Percentiles rank a stretch among this genome's conserved stretches.
These are phyloP conservation scores for Geranium rotundifolium DNA, from an alignment of 345 rosid species.

Conservation along the genomic window DNA sequence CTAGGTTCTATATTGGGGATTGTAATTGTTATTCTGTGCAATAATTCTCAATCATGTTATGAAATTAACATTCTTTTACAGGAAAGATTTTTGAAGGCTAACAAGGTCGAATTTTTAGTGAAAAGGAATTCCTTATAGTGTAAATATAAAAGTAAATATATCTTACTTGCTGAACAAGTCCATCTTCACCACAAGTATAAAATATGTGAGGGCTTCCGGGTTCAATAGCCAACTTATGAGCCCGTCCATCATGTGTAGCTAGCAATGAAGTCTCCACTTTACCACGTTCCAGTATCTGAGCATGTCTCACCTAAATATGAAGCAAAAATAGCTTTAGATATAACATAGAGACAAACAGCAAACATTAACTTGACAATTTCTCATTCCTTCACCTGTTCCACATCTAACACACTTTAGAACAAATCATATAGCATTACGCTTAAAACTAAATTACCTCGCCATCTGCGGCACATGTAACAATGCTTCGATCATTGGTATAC, in stretches of 20 bases:
- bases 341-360: neutral
- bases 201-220: conserved; percentile 80
- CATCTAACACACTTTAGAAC: too few relatives aligned
- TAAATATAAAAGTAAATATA: too few relatives aligned
- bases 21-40: too few relatives aligned
- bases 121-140: too few relatives aligned
- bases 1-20: too few relatives aligned
- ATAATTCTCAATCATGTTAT: too few relatives aligned
- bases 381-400: too few relatives aligned
- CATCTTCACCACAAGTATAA: conserved; percentile 91
- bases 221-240: conserved; percentile 75
- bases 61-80: too few relatives aligned
- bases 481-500: conserved; percentile 57
- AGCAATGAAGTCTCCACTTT: conserved; percentile 45
- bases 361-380: neutral
- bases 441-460: conserved; percentile 45
- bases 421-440: neutral
- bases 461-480: conserved; percentile 89
- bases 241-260: conserved; percentile 51
- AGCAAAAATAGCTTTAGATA: neutral
- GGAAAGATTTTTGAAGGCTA: too few relatives aligned
- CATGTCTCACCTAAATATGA: conserved; percentile 58
- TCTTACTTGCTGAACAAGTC: conserved; percentile 83
- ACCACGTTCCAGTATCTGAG: conserved; percentile 54
- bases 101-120: too few relatives aligned